Conservation (phyloP, 495 filamentous ascomycete species). For the Aspergillus haitiensis region DNA sequence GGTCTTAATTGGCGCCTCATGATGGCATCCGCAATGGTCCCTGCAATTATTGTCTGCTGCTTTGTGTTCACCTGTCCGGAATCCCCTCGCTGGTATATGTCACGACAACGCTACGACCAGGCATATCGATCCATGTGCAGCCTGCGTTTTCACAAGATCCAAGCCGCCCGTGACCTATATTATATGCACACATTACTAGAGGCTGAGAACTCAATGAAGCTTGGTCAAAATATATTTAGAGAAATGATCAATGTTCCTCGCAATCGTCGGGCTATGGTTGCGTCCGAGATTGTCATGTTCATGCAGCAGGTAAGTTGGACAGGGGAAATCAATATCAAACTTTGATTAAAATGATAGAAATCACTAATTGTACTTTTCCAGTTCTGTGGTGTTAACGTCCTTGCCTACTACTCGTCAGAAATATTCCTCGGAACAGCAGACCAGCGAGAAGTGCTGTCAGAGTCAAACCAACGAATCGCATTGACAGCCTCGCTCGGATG, state of each 20-base stretch:
- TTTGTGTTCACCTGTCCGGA: conserved; percentile 76
- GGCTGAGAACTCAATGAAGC: conserved; percentile 60
- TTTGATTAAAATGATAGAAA: background rate
- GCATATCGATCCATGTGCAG: conserved; percentile 67
- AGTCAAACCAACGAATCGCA: conserved; percentile 53
- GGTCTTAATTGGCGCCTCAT: conserved; percentile 81
- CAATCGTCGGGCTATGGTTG: conserved; percentile 75
- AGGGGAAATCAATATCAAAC: background rate
- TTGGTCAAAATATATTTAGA: conserved; percentile 60
- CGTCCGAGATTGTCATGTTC: conserved; percentile 79
- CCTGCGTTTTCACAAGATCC: conserved; percentile 68
- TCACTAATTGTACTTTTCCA: background rate
- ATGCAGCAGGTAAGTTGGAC: conserved; percentile 68
- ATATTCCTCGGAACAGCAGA: conserved; percentile 50
- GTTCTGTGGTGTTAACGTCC: conserved; percentile 55
- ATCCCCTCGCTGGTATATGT: conserved; percentile 78
- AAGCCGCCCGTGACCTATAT: conserved; percentile 79
- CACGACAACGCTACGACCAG: conserved; percentile 60
- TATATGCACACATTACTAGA: conserved; percentile 76
- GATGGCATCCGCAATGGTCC: conserved; percentile 77
- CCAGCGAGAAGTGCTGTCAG: conserved; percentile 16
- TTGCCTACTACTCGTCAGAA: conserved; percentile 55
- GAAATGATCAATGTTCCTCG: conserved; percentile 74
- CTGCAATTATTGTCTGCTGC: conserved; percentile 65
- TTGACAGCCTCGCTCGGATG: conserved; percentile 70